Conservation (phyloP, 1,284 basidiomycete species). For the Cryptococcus sp. region DNA sequence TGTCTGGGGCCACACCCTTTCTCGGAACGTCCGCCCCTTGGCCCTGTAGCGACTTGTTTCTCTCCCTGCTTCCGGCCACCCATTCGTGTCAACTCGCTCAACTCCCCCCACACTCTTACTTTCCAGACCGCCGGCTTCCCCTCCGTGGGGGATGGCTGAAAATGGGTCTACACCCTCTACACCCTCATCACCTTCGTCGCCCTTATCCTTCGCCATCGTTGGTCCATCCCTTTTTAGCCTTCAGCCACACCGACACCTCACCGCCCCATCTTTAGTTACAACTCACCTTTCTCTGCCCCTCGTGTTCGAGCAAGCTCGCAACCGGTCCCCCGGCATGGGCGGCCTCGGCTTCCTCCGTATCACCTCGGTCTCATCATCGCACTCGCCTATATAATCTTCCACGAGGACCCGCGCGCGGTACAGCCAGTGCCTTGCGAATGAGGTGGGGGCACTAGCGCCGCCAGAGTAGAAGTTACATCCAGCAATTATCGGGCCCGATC, state of each 20-base stretch:
- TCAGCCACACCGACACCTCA: background rate
- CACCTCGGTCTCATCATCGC: conserved; percentile 59
- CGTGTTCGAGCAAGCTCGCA: conserved; percentile 27
- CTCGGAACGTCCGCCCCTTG: conserved; percentile 35
- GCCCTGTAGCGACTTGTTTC: conserved; percentile 20
- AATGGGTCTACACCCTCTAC: conserved; percentile 29
- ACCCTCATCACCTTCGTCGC: conserved; percentile 36
- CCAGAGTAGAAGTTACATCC: conserved; percentile 60
- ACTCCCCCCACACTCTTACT: too few relatives aligned
- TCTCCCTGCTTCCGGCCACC: background rate
- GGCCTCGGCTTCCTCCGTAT: conserved; percentile 64
- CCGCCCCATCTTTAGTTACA: conserved; percentile 15
- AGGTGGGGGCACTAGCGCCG: conserved; percentile 28
- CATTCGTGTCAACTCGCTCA: too few relatives aligned
- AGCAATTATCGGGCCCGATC: conserved; percentile 58
- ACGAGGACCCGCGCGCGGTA: conserved; percentile 26
- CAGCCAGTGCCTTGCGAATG: conserved; percentile 13
- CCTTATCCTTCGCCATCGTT: conserved; percentile 22
- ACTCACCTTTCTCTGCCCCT: conserved; percentile 51
- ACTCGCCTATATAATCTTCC: conserved; percentile 56
- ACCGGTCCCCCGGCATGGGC: conserved; percentile 51
- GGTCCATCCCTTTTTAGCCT: too few relatives aligned
- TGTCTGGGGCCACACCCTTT: conserved; percentile 61
- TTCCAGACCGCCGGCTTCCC: conserved; percentile 3
- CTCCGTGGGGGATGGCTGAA: conserved; percentile 2